Evolutionary conservation across 1,284 basidiomycete genomes (phyloP), one percentile per base, ranked within the genome.

Genomic region (Gymnopus androsaceus): DNA sequence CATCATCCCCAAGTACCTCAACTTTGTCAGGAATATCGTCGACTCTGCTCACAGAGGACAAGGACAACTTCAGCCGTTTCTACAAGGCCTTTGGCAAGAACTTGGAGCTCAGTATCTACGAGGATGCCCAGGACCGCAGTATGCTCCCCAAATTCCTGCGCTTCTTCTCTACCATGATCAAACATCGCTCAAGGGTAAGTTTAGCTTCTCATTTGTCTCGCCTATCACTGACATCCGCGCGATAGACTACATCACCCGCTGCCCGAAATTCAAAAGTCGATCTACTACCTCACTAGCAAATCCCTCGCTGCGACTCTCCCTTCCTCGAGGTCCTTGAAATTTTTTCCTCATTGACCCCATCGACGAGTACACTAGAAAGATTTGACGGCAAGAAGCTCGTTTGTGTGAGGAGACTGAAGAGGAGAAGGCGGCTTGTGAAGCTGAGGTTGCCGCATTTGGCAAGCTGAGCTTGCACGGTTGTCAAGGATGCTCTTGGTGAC

Each of bases 61-160:
- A 99, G 98, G 90, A 99, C n/a, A n/a, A n/a, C n/a, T n/a, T n/a
- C n/a, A n/a, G n/a, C n/a, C n/a, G n/a, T n/a, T n/a, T 99, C 66
- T 88, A 99, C 70, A 99, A 99, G 87, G 95, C 96, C 75, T 96
- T 97, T 75, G 92, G 91, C 78, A 95, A 95, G 89, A 97, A 97
- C 85, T 76, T 97, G 73, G 97, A 97, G 83, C 93, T 99, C 66
- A 97, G 96, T 87, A 92, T 99, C 69, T 97, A 99, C 82, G 96
- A 99, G 79, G 97, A 99, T 72, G 88, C 95, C 45, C 91, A 96
- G 80, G 97, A 99, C 87, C 94, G 97, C 66, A 90, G 87, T 86
- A 99, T 99, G 84, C 94, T 99, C 63, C 96, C 96, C 60, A 96
- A 99, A 79, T 98, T 95, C 90, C 83, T 99, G 65, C 93, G 97